Percentiles rank a stretch among this genome's conserved stretches.
Evolutionary conservation across 371 early-diverging fungal genomes (phyloP).

Genomic region (Apophysomyces ossiformis): DNA sequence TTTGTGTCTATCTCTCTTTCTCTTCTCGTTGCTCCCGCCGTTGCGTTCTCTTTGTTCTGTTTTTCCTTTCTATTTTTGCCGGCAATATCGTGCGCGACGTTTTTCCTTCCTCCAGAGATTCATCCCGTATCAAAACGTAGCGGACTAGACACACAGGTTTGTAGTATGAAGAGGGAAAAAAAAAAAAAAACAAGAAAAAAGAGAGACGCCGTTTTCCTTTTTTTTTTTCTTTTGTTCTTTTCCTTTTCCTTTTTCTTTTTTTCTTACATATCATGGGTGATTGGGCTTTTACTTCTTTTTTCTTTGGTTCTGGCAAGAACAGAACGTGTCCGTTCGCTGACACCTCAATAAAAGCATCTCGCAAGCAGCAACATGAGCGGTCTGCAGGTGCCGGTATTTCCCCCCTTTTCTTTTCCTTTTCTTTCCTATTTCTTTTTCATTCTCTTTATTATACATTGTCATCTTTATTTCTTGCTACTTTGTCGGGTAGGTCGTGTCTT

Average conservation of each 20-base stretch:
- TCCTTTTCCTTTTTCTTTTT: constrained; percentile 4
- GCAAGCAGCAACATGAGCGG: constrained; percentile 10
- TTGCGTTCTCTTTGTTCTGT: background rate
- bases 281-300: too few relatives aligned
- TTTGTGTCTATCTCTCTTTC: constrained; percentile 17
- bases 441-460: background rate
- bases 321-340: constrained; percentile 4
- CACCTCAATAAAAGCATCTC: constrained; percentile 11
- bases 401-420: background rate
- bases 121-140: background rate
- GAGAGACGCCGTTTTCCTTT: background rate
- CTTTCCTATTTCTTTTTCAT: background rate
- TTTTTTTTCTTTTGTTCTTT: constrained; percentile 12
- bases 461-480: too few relatives aligned
- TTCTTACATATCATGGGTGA: constrained; percentile 2
- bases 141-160: background rate
- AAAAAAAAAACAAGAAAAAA: background rate
- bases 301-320: constrained; percentile 1
- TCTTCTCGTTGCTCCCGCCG: constrained; percentile 4
- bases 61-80: background rate
- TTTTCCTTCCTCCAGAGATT: constrained; percentile 6
- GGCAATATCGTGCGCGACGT: constrained; percentile 1
- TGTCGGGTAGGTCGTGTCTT: background rate
- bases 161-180: background rate
- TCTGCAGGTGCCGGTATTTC: constrained; percentile 9